Evolutionary conservation across 345 rosid species (phyloP).

Genomic region (Aquilaria malaccensis): DNA sequence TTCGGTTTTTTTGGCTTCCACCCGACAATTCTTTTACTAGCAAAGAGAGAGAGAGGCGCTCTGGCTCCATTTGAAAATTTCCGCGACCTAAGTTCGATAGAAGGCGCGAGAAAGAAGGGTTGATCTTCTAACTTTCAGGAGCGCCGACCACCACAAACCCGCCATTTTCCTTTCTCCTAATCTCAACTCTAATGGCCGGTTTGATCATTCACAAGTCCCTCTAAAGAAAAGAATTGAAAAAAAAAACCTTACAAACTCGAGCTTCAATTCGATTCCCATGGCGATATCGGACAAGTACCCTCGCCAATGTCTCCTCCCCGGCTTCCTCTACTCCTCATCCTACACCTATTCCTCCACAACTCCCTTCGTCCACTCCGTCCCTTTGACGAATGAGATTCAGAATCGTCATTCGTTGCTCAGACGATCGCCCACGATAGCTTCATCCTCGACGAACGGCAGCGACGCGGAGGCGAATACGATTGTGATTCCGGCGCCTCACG

Average conservation of each 20-base stretch:
- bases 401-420: constrained; percentile 8
- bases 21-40: no score
- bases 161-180: constrained; percentile 13
- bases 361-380: constrained; percentile 20
- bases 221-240: not conserved
- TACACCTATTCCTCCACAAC: constrained; percentile 16
- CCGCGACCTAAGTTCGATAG: not conserved
- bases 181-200: constrained; percentile 1
- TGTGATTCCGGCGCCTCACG: constrained; percentile 52
- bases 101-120: constrained; percentile 6
- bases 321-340: constrained; percentile 57
- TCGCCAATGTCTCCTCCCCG: constrained; percentile 55
- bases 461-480: constrained; percentile 15
- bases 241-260: not conserved
- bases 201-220: not conserved
- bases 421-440: constrained; percentile 8
- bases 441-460: constrained; percentile 9
- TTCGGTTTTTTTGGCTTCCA: no score
- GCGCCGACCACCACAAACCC: constrained; percentile 9
- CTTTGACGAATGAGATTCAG: constrained; percentile 15
- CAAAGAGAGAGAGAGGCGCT: no score
- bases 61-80: not conserved
- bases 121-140: constrained; percentile 8
- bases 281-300: constrained; percentile 24
- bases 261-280: constrained; percentile 21